Evolutionary conservation across 352 stramenopile genomes (phyloP).

Genomic region (Globisporangium cystogenes): DNA sequence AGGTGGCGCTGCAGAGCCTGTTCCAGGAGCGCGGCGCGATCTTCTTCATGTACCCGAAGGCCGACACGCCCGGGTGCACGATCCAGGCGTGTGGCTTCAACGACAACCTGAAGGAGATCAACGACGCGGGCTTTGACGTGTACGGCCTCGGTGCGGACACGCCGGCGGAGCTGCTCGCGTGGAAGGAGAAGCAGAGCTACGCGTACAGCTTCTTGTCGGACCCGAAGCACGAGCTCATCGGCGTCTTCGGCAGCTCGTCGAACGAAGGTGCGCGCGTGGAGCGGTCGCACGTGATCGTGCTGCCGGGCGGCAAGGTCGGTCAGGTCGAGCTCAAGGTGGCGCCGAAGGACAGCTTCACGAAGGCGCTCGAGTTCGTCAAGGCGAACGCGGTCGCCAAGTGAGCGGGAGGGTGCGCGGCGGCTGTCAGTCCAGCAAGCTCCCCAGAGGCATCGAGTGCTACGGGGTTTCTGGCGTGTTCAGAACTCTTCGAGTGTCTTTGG

Average conservation of each 20-base stretch:
- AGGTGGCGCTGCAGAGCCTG: constrained; percentile 60
- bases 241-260: constrained; percentile 72
- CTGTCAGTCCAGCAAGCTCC: neutral
- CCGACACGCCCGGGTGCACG: constrained; percentile 80
- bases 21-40: constrained; percentile 71
- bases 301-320: constrained; percentile 66
- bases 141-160: constrained; percentile 76
- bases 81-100: constrained; percentile 83
- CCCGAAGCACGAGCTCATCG: constrained; percentile 69
- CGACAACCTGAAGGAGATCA: constrained; percentile 74
- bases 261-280: constrained; percentile 55
- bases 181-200: constrained; percentile 79
- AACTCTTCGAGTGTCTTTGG: no score
- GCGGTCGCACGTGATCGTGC: constrained; percentile 81
- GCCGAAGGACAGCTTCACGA: constrained; percentile 77
- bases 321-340: constrained; percentile 69
- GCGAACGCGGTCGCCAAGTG: constrained; percentile 11
- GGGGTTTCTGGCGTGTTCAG: no score
- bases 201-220: constrained; percentile 80
- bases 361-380: constrained; percentile 60
- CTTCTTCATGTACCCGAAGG: constrained; percentile 89
- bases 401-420: neutral
- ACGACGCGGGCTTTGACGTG: constrained; percentile 69
- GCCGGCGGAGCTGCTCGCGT: constrained; percentile 57
- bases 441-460: no score